These are phyloP conservation scores for Globisporangium nodosum DNA, from an alignment of 352 stramenopile species.

Conservation along the genomic window DNA sequence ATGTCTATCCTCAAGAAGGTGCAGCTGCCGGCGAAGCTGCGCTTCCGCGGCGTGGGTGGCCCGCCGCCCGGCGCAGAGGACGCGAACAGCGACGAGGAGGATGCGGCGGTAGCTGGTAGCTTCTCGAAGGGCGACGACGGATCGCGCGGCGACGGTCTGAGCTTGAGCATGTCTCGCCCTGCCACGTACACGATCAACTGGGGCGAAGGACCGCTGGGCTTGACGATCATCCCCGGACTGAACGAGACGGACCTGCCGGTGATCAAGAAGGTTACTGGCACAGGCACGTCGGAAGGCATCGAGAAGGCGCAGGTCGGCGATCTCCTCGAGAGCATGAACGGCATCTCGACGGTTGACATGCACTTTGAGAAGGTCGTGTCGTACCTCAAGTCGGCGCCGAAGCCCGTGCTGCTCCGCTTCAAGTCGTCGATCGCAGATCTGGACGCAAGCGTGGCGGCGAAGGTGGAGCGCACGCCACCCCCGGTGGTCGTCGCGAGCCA, in stretches of 20 bases:
- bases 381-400: constrained; percentile 76
- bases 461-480: neutral
- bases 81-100: constrained; percentile 13
- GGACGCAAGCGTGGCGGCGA: constrained; percentile 6
- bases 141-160: constrained; percentile 19
- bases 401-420: constrained; percentile 72
- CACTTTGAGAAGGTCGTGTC: constrained; percentile 79
- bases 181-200: constrained; percentile 74
- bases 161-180: constrained; percentile 52
- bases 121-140: constrained; percentile 7
- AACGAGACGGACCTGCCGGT: constrained; percentile 75
- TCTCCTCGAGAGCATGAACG: constrained; percentile 80
- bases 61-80: constrained; percentile 25
- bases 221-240: constrained; percentile 83
- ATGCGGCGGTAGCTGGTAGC: neutral
- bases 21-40: constrained; percentile 75
- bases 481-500: constrained; percentile 3
- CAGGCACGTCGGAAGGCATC: constrained; percentile 68
- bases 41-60: constrained; percentile 78
- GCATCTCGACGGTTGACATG: constrained; percentile 55
- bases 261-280: constrained; percentile 87
- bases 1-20: constrained; percentile 90
- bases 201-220: constrained; percentile 68
- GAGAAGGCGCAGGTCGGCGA: constrained; percentile 80
- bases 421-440: constrained; percentile 38